These are phyloP conservation scores for Geotrichum australiense DNA, from an alignment of 1,139 yeast species.

Conservation along the genomic window DNA sequence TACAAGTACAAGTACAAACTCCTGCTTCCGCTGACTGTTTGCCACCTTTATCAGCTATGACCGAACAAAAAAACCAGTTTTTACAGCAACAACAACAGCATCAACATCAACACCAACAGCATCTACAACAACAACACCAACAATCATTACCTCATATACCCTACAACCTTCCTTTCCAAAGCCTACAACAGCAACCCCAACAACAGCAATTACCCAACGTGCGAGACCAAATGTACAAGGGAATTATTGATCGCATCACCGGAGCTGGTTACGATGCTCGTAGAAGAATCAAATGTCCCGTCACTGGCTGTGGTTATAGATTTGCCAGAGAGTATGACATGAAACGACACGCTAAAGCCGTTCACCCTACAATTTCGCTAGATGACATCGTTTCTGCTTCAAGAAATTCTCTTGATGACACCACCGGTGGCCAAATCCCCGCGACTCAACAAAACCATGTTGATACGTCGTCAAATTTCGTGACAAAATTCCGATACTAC, in stretches of 20 bases:
- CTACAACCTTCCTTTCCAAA: constrained; percentile 12
- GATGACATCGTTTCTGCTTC: constrained; percentile 14
- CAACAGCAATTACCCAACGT: constrained; percentile 12
- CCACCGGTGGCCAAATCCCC: constrained; percentile 1
- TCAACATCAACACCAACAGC: constrained; percentile 9
- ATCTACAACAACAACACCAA: constrained; percentile 11
- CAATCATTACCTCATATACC: constrained; percentile 16
- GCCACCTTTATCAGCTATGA: constrained; percentile 16
- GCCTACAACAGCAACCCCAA: constrained; percentile 4
- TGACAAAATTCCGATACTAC: constrained; percentile 15
- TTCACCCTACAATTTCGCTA: constrained; percentile 22
- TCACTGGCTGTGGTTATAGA: constrained; percentile 32
- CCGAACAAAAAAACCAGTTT: constrained; percentile 11
- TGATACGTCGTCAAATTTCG: constrained; percentile 1
- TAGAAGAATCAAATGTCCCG: constrained; percentile 32
- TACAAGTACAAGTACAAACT: constrained; percentile 20
- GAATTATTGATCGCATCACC: constrained; percentile 32
- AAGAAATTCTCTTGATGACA: background rate
- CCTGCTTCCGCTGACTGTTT: constrained; percentile 17
- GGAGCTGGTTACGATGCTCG: constrained; percentile 34
- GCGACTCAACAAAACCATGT: background rate
- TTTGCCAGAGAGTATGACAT: constrained; percentile 38
- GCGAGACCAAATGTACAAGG: constrained; percentile 16
- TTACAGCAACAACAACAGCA: constrained; percentile 7
- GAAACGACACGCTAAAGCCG: constrained; percentile 33